These are phyloP conservation scores for Populus hybrid DNA, from an alignment of 441 rosid species.

Conservation along the genomic window DNA sequence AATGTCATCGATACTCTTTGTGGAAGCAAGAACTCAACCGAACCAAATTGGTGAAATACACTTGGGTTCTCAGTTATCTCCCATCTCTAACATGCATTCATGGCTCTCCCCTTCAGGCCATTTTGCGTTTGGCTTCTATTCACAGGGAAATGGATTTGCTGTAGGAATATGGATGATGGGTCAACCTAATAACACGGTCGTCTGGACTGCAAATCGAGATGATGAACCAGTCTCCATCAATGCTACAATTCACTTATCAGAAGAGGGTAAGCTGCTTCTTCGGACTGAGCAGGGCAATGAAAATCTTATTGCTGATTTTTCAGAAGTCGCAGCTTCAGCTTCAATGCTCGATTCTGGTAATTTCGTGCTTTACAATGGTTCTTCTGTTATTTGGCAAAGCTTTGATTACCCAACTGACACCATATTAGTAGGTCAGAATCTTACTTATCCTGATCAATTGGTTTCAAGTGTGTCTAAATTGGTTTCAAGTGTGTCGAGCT, in stretches of 20 bases:
- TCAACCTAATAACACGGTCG: conserved; percentile 4
- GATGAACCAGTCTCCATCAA: conserved; percentile 19
- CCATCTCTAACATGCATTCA: background rate
- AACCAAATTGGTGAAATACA: background rate
- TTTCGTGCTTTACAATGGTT: conserved; percentile 14
- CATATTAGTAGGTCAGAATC: conserved; percentile 26
- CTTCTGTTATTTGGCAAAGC: conserved; percentile 24
- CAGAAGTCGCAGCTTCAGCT: background rate
- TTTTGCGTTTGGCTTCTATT: conserved; percentile 33
- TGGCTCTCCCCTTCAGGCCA: conserved; percentile 32
- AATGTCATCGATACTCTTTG: background rate
- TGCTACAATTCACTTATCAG: conserved; percentile 17
- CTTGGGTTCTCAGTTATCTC: background rate
- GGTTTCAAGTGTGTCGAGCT: conserved; percentile 15
- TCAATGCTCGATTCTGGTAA: conserved; percentile 35
- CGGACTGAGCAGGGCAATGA: background rate
- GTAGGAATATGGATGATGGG: conserved; percentile 26
- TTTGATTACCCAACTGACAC: conserved; percentile 30
- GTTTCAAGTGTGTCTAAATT: too few relatives aligned
- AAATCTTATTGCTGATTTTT: background rate
- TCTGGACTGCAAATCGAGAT: conserved; percentile 29
- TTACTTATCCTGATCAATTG: accelerated
- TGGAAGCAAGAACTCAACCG: background rate
- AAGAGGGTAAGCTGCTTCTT: conserved; percentile 5
- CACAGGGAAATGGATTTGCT: too few relatives aligned